A percentile compares a stretch with the other conserved stretches of the same genome.
These are phyloP conservation scores for Nigrospora oryzae DNA, from an alignment of 2,329 filamentous ascomycete species.

Conservation along the genomic window DNA sequence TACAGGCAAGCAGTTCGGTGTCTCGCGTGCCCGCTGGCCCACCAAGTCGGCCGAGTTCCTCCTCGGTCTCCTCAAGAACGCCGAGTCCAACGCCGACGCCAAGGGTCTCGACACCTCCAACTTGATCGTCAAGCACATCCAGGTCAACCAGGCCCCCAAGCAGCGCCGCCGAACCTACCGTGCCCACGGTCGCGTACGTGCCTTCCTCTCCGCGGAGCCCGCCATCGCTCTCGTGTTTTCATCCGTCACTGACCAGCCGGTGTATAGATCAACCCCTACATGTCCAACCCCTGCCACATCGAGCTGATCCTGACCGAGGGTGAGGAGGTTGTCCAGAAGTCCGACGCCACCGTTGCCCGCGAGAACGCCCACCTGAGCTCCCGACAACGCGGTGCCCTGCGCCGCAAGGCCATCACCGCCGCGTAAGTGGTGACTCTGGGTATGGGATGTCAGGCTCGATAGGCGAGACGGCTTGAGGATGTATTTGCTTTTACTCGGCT, in stretches of 20 bases:
- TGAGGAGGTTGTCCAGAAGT: constrained; percentile 93
- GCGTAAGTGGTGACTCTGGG: constrained; percentile 35
- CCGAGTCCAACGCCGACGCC: constrained; percentile 91
- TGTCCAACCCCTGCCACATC: constrained; percentile 99
- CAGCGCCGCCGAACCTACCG: constrained; percentile 99
- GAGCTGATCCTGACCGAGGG: constrained; percentile 98
- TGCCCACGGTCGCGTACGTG: constrained; percentile 98
- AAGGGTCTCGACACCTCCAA: constrained; percentile 97
- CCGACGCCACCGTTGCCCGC: constrained; percentile 56
- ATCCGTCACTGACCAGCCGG: not conserved
- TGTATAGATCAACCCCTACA: constrained; percentile 96
- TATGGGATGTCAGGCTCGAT: constrained; percentile 17
- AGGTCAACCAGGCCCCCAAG: constrained; percentile 99
- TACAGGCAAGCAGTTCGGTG: constrained; percentile 96
- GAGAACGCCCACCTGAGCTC: constrained; percentile 64
- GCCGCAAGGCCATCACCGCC: constrained; percentile 56
- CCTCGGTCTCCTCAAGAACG: constrained; percentile 93
- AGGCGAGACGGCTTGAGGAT: constrained; percentile 16
- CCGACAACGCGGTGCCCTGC: constrained; percentile 77
- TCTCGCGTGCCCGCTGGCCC: constrained; percentile 97
- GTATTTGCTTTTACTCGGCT: constrained; percentile 23
- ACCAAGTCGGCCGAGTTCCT: constrained; percentile 99
- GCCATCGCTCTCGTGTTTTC: constrained; percentile 1
- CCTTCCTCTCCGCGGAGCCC: not conserved
- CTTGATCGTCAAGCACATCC: constrained; percentile 99